Evolutionary conservation across 805 yeast species (phyloP).

Genomic region (Saccharomycopsis javanensis): DNA sequence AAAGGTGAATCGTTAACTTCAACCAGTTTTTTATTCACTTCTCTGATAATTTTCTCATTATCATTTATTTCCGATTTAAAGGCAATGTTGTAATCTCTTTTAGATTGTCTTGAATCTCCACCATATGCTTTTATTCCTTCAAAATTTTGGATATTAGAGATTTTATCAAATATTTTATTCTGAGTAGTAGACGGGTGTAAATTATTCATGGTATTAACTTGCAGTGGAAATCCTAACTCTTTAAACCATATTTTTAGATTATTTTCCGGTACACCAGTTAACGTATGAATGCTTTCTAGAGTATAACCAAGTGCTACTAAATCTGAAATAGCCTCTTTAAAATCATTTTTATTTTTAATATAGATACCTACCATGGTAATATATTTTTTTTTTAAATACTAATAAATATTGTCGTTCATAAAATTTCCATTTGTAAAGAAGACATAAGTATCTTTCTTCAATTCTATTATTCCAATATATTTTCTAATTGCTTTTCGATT

Average conservation of each 20-base stretch:
- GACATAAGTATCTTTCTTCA: no score
- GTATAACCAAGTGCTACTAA: slow-evolving; percentile 6
- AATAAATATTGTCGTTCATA: no score
- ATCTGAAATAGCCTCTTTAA: slow-evolving; percentile 10
- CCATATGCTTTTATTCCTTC: not conserved
- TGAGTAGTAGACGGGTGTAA: not conserved
- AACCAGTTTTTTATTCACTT: not conserved
- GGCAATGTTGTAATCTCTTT: not conserved
- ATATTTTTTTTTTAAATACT: no score
- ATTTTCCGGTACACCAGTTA: slow-evolving; percentile 1
- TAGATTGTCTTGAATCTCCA: not conserved
- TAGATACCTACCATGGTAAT: slow-evolving; percentile 4
- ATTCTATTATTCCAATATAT: no score
- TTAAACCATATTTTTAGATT: slow-evolving; percentile 2
- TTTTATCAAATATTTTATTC: no score
- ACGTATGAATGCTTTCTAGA: not conserved
- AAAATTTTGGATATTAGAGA: not conserved
- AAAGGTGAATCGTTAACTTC: not conserved
- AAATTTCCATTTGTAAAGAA: no score
- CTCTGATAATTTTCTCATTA: not conserved
- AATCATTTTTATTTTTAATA: slow-evolving; percentile 1
- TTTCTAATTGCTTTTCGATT: no score
- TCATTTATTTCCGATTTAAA: not conserved
- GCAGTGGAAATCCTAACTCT: not conserved
- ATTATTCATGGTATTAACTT: not conserved